phyloP scores from a whole-genome alignment of 169 alveolate species.

The Babesia sp. region DNA sequence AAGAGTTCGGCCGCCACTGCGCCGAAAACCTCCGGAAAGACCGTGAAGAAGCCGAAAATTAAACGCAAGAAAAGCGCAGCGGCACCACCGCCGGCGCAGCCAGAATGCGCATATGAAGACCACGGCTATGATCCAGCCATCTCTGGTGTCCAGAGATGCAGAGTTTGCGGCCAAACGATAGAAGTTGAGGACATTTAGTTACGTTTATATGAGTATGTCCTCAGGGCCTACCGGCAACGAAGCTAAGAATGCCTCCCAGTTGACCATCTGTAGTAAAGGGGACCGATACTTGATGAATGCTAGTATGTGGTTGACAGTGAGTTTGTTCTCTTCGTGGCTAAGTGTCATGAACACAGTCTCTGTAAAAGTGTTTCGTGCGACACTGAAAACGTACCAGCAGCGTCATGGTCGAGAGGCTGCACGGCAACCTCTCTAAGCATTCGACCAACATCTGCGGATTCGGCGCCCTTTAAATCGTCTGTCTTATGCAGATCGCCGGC shows the following conservation, averaged over 20 bases:
- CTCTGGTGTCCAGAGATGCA: slow-evolving; percentile 11
- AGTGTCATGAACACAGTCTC: slow-evolving; percentile 52
- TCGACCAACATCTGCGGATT: not conserved
- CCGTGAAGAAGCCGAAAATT: slow-evolving; percentile 5
- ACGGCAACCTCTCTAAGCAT: not conserved
- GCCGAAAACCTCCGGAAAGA: not conserved
- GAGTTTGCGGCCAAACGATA: slow-evolving; percentile 3
- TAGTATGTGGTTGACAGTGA: slow-evolving; percentile 54
- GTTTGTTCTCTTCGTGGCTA: slow-evolving; percentile 46
- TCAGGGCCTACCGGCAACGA: slow-evolving; percentile 66
- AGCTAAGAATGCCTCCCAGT: slow-evolving; percentile 56
- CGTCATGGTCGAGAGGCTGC: slow-evolving; percentile 23
- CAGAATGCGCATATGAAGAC: slow-evolving; percentile 6
- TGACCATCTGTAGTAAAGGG: slow-evolving; percentile 61
- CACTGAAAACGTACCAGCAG: slow-evolving; percentile 14
- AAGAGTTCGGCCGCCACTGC: not conserved
- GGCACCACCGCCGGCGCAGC: not conserved
- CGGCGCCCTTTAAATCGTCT: slow-evolving; percentile 3
- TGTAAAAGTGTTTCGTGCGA: not conserved
- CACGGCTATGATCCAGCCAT: slow-evolving; percentile 11
- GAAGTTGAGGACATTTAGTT: slow-evolving; percentile 22
- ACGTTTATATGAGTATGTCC: slow-evolving; percentile 22
- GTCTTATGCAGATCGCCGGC: not conserved
- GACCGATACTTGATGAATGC: slow-evolving; percentile 58
- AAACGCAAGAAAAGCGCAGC: not conserved